phyloP scores from a whole-genome alignment of 1,139 yeast genomes.

The Protomyces arabidopsidicola region DNA sequence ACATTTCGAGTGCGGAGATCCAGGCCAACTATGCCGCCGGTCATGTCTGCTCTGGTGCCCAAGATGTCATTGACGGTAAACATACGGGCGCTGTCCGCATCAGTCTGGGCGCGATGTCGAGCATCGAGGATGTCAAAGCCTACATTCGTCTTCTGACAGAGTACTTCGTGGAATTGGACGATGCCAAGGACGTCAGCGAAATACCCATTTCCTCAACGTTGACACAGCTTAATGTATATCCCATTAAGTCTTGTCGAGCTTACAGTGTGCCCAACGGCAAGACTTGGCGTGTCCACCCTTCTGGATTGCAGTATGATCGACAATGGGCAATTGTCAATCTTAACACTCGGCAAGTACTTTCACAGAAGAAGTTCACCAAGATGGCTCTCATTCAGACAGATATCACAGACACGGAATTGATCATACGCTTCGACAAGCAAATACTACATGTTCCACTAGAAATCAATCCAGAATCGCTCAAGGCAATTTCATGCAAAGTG shows the following conservation, averaged over 20 bases:
- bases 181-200: not conserved
- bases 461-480: not conserved
- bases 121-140: conserved; percentile 36
- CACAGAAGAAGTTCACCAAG: conserved; percentile 1
- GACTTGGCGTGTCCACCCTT: conserved; percentile 37
- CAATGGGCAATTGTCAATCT: conserved; percentile 40
- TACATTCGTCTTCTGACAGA: conserved; percentile 35
- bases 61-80: conserved; percentile 41
- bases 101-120: conserved; percentile 45
- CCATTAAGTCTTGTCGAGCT: conserved; percentile 46
- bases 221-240: conserved; percentile 37
- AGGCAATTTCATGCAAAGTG: not conserved
- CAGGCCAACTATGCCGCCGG: conserved; percentile 39
- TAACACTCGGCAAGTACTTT: not conserved
- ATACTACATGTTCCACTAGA: not conserved
- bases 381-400: conserved; percentile 16
- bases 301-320: conserved; percentile 44
- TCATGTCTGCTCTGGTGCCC: conserved; percentile 44
- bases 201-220: conserved; percentile 5
- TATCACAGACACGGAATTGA: not conserved
- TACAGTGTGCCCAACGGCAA: conserved; percentile 35
- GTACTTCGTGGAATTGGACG: conserved; percentile 37
- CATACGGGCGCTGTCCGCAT: conserved; percentile 45
- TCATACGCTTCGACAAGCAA: not conserved
- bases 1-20: conserved; percentile 35